These are phyloP conservation scores for Coemansia aciculifera DNA, from an alignment of 192 early-diverging fungal genomes.

Conservation along the genomic window DNA sequence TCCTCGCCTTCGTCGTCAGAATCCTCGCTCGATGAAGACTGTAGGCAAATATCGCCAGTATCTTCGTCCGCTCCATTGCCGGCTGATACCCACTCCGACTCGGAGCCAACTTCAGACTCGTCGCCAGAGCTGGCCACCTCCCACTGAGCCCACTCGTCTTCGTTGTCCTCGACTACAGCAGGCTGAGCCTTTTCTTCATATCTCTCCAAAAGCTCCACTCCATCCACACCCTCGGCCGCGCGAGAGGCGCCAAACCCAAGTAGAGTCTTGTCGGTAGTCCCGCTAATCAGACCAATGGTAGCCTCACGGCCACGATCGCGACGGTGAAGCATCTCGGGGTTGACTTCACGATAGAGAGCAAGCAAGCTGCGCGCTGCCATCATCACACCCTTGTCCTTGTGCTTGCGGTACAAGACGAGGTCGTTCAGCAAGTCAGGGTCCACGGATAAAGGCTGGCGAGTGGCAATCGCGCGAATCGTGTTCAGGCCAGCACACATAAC, in stretches of 20 bases:
- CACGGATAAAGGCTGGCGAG: slow-evolving; percentile 90
- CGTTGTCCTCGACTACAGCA: neutral
- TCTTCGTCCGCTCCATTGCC: slow-evolving; percentile 39
- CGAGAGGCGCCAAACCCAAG: slow-evolving; percentile 73
- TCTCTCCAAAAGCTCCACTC: slow-evolving; percentile 73
- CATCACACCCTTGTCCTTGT: slow-evolving; percentile 92
- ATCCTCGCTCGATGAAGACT: neutral
- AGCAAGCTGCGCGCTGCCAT: slow-evolving; percentile 90
- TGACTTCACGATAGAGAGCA: slow-evolving; percentile 89
- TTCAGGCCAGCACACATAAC: slow-evolving; percentile 94
- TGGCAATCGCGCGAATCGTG: slow-evolving; percentile 83
- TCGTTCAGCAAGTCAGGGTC: slow-evolving; percentile 79
- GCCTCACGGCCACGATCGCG: slow-evolving; percentile 92
- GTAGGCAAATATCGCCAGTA: slow-evolving; percentile 14
- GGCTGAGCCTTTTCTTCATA: slow-evolving; percentile 23
- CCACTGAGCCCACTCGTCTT: slow-evolving; percentile 25
- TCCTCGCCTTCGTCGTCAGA: slow-evolving; percentile 39
- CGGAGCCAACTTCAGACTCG: slow-evolving; percentile 21
- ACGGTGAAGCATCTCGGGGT: slow-evolving; percentile 89
- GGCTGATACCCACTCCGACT: slow-evolving; percentile 28
- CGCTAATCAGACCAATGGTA: slow-evolving; percentile 63
- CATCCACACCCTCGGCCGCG: slow-evolving; percentile 71
- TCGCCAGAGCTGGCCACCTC: slow-evolving; percentile 21
- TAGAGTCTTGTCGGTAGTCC: slow-evolving; percentile 55
- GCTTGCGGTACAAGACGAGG: slow-evolving; percentile 88